Base-by-base conservation (phyloP, 495 filamentous ascomycete genomes). In the Xylona heveae region DNA sequence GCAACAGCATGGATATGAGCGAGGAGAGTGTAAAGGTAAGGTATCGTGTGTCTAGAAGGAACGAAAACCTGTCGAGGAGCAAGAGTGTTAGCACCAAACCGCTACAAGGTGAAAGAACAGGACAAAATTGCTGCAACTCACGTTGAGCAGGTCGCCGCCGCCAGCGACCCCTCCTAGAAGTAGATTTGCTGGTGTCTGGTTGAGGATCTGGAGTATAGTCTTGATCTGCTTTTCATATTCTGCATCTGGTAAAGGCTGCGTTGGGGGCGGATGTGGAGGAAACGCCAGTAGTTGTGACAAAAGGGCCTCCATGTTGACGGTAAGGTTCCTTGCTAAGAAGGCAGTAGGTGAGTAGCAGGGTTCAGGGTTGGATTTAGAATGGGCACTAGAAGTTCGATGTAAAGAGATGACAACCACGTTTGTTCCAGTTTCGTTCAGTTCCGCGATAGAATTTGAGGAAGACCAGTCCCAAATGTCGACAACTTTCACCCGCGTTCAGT, bases 261-360 rank as follows among this genome's bases (percentile, higher is more conserved):
- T 33, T 22, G 50, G 48, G 6, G 50, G 45, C 17, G 54, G 54
- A 28, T 58, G 50, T n/a, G 50, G 46, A 17, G 54, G 54, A 19
- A 56, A 58, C 7, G 50, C 32, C 10, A 58, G 46, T 10, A 58
- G 38, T 28, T 48, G 48, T 14, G 48, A 45, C 7, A 58, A 38
- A 10, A 54, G 19, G 10, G 44, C 40, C 9, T 57, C 51, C 50
- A 54, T 52, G 10, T 19, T 38, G 38, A n/a, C 33, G 10, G 18
- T 16, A 8, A 16, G 19, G 13, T 16, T 13, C 13, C 29, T 31
- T n/a, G n/a, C 29, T 16, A 12, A 13, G 25, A 7, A 9, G 13
- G 7, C 1, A 28, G 12, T 13, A 15, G 7, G 16, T 12, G 7
- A 12, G 3, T 12, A 4, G 7, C 7, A 28, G 25, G 25, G 25